Evolutionary conservation across 2,329 filamentous ascomycete species (phyloP), one percentile per base, ranked within the genome.

Genomic region (Talaromyces sp.): DNA sequence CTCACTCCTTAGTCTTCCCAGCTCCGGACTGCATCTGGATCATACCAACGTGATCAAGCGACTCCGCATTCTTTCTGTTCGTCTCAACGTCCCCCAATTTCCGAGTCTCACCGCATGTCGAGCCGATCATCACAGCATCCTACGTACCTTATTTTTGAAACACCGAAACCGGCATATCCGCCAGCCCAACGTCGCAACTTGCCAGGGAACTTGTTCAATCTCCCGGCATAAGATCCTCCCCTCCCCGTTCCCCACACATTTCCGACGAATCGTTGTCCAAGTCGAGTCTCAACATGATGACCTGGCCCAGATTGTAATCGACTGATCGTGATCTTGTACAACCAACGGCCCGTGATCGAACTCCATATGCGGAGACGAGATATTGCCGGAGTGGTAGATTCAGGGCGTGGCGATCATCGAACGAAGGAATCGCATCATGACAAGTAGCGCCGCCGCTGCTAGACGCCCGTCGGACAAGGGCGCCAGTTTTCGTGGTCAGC

Each of bases 401-500:
- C 15, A 61, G n/a, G 17, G 37, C 37, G 56, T 37, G 56, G 56
- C n/a, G 22, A 59, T 59, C 37, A 43, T 47, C 25, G 39, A 39
- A 37, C 33, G 19, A 37, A 25, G 33, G 4, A 56, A 25, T 5
- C 11, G 31, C 59, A 56, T 56, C 39, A 65, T 65, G 64, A 65
- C 64, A 47, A 58, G 49, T 22, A 57, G 31, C 19, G 27, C 54
- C 57, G 62, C 63, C 33, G 49, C 39, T 41, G n/a, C 37, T 31
- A 62, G 47, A 62, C 64, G 64, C 27, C 17, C 60, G 15, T 37
- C 43, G 33, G 64, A 66, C n/a, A 66, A 59, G 52, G 50, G 39
- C 35, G 27, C 57, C 35, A 54, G 59, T 17, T 75, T 75, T 62
- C 73, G 73, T 49, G 73, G 72, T 45, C 73, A 75, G 65, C 70